These are phyloP conservation scores for Pyricularia sp. DNA, from an alignment of 2,329 filamentous ascomycete genomes.

Conservation along the genomic window DNA sequence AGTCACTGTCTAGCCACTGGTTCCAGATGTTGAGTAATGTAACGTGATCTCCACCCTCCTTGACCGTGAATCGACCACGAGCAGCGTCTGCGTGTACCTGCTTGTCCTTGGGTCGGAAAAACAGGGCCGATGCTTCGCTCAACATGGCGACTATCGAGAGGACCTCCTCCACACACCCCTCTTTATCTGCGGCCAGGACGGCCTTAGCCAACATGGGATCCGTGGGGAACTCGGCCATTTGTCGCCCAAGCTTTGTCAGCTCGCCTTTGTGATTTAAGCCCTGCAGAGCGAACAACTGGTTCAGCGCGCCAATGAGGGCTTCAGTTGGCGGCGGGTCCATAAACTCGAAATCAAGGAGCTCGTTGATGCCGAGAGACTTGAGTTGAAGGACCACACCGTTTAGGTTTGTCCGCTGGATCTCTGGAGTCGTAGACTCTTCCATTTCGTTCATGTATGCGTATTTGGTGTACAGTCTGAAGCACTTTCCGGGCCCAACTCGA, in stretches of 20 bases:
- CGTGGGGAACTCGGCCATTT: conserved; percentile 92
- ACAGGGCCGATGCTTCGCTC: conserved; percentile 77
- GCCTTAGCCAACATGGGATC: conserved; percentile 88
- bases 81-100: conserved; percentile 93
- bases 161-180: conserved; percentile 89
- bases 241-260: conserved; percentile 80
- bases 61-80: conserved; percentile 76
- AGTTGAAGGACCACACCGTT: conserved; percentile 76
- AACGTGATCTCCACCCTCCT: conserved; percentile 83
- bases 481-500: conserved; percentile 85
- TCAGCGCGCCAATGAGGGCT: conserved; percentile 78
- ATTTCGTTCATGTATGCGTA: conserved; percentile 93
- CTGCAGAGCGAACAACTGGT: conserved; percentile 84
- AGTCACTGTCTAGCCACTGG: conserved; percentile 90
- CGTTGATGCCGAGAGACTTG: conserved; percentile 85
- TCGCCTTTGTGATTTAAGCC: conserved; percentile 83
- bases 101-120: conserved; percentile 94
- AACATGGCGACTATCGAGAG: conserved; percentile 93
- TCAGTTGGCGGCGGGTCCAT: conserved; percentile 90
- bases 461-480: conserved; percentile 88
- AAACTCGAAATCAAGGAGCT: conserved; percentile 89
- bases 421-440: conserved; percentile 82
- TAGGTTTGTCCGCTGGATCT: conserved; percentile 86
- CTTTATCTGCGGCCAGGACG: conserved; percentile 78
- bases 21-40: conserved; percentile 90